phyloP scores from a whole-genome alignment of 495 filamentous ascomycete species.

The Aspergillus panamensis region DNA sequence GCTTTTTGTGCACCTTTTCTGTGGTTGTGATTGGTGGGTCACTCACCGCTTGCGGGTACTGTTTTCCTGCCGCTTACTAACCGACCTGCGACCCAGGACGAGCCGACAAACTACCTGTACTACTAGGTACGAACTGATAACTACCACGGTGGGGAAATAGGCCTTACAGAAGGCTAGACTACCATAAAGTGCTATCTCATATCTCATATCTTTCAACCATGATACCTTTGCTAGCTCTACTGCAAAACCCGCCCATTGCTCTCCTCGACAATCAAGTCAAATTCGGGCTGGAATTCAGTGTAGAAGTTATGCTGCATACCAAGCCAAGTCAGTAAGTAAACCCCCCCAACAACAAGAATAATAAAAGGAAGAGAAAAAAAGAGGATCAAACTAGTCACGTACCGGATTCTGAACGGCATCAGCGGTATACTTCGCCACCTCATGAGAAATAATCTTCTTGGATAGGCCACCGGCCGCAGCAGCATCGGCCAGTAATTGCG shows the following conservation, averaged over 20 bases:
- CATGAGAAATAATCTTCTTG: constrained; percentile 49
- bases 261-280: constrained; percentile 44
- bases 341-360: background rate
- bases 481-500: constrained; percentile 63
- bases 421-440: constrained; percentile 41
- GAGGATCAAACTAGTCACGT: constrained; percentile 12
- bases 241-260: constrained; percentile 40
- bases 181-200: no score
- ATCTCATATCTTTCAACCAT: no score
- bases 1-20: background rate
- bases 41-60: no score
- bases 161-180: no score
- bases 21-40: no score
- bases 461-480: constrained; percentile 55
- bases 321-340: constrained; percentile 12
- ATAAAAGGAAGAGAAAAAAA: background rate
- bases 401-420: constrained; percentile 41
- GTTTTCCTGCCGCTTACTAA: no score
- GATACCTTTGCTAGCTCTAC: constrained; percentile 7
- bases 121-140: no score
- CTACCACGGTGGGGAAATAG: no score
- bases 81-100: no score
- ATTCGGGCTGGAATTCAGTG: constrained; percentile 46
- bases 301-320: constrained; percentile 40
- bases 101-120: no score